Evolutionary conservation across 495 filamentous ascomycete genomes (phyloP), one percentile per base, ranked within the genome.

Genomic region (Talaromyces trachyspermus): DNA sequence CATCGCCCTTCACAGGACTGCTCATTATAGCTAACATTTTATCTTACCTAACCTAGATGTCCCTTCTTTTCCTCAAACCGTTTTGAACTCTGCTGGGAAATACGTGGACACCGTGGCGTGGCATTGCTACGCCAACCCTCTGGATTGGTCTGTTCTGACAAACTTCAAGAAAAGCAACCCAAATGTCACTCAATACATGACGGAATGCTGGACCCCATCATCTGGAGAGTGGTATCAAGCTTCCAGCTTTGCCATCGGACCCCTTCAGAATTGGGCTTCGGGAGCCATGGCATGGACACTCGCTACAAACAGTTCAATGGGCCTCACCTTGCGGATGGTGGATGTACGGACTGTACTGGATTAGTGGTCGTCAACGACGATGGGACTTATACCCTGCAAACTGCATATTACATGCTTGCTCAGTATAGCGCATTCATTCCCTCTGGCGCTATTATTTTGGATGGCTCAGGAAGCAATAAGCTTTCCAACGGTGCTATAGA

Each of bases 381-480:
- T 18, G 68, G 62, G n/a, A 65, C 63, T 5, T 79, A 78, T 54
- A 63, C 60, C 2, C 63, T 70, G 25, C 61, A 69, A 6, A 62
- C 66, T 2, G 74, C 75, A 33, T 78, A 79, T 56, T 79, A 79
- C 43, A 75, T 74, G 68, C 64, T 80, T 37, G 75, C 72, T 6
- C 77, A 80, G 48, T 76, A 73, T 54, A 74, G 69, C 54, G 75
- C 70, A 54, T 80, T 77, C 52, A 78, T 80, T 47, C 69, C 72
- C 10, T 62, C 62, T 10, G 74, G 73, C 38, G 70, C 75, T 1
- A 63, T 62, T 14, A 61, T 77, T 30, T 54, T 78, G 11, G 55
- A 49, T 56, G 72, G 69, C 10, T 62, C 55, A 2, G 72, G 74
- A 2, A 75, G 71, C 46, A 74, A 70, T 41, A 72, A 66, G 11